Conservation (phyloP, 2,329 filamentous ascomycete species). For the Didymella pinodella region DNA sequence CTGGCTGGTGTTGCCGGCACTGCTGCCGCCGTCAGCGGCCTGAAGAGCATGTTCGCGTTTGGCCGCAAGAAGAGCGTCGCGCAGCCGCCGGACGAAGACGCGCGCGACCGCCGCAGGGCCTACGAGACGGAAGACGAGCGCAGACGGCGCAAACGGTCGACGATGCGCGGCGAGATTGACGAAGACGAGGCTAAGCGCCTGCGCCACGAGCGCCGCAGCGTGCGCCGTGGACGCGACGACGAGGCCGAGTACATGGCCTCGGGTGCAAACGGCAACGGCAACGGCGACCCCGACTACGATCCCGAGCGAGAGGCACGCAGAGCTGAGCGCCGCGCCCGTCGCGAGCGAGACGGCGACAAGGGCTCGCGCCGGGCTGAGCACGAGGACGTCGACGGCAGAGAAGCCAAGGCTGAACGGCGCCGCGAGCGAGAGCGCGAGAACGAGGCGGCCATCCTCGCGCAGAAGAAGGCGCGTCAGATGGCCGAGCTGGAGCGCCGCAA, state of each 20-base stretch:
- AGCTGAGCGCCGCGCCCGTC: conserved; percentile 45
- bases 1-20: conserved; percentile 41
- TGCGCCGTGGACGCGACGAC: conserved; percentile 45
- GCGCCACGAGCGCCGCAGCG: conserved; percentile 48
- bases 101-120: conserved; percentile 44
- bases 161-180: conserved; percentile 43
- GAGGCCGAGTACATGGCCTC: conserved; percentile 37
- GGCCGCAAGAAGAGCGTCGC: conserved; percentile 44
- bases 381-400: conserved; percentile 49
- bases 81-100: conserved; percentile 37
- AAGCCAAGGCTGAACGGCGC: conserved; percentile 48
- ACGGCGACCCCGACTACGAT: conserved; percentile 43
- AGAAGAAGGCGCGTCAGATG: conserved; percentile 50
- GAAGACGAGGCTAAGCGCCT: conserved; percentile 50
- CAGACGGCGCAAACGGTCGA: conserved; percentile 49
- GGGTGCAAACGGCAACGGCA: conserved; percentile 40
- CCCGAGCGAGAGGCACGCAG: conserved; percentile 50
- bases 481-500: conserved; percentile 51
- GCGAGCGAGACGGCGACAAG: conserved; percentile 47
- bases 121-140: conserved; percentile 51
- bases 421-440: conserved; percentile 50
- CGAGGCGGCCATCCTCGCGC: conserved; percentile 43
- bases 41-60: conserved; percentile 63
- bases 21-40: conserved; percentile 58
- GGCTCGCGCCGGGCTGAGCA: conserved; percentile 42